These are phyloP conservation scores for Ascochyta koolunga DNA, from an alignment of 2,329 filamentous ascomycete genomes.

Conservation along the genomic window DNA sequence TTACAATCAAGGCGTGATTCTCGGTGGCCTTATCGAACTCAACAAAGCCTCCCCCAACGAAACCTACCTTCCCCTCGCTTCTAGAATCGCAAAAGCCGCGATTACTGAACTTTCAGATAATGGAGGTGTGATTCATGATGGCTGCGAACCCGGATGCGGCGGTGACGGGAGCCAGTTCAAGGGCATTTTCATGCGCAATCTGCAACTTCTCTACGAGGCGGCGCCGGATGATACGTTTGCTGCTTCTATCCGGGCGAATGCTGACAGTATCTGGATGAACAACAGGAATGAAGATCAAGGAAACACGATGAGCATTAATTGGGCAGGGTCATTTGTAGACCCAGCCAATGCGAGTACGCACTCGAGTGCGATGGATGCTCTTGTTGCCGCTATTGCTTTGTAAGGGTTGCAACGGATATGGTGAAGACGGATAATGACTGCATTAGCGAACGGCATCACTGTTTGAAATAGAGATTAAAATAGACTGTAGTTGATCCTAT, in stretches of 20 bases:
- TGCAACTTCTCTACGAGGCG: constrained; percentile 62
- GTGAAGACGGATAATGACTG: neutral
- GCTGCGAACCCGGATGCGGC: constrained; percentile 48
- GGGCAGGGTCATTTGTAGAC: constrained; percentile 64
- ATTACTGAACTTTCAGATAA: constrained; percentile 44
- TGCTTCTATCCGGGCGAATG: constrained; percentile 65
- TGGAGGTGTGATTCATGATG: constrained; percentile 51
- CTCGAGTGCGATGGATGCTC: constrained; percentile 68
- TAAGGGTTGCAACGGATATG: neutral
- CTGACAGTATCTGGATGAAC: constrained; percentile 68
- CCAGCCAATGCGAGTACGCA: constrained; percentile 65
- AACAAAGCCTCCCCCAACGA: constrained; percentile 48
- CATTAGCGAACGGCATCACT: neutral
- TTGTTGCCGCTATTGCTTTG: constrained; percentile 62
- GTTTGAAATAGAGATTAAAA: neutral
- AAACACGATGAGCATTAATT: constrained; percentile 66
- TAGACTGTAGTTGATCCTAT: neutral
- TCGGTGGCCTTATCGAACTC: constrained; percentile 64
- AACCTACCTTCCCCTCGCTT: constrained; percentile 45
- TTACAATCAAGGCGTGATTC: constrained; percentile 68
- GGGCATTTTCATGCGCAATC: constrained; percentile 71
- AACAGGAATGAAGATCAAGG: constrained; percentile 57
- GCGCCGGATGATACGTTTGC: constrained; percentile 59
- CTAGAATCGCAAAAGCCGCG: constrained; percentile 48
- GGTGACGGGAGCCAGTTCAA: constrained; percentile 69